phyloP scores from a whole-genome alignment of 163 green algal species.

The Chlorella variabilis region DNA sequence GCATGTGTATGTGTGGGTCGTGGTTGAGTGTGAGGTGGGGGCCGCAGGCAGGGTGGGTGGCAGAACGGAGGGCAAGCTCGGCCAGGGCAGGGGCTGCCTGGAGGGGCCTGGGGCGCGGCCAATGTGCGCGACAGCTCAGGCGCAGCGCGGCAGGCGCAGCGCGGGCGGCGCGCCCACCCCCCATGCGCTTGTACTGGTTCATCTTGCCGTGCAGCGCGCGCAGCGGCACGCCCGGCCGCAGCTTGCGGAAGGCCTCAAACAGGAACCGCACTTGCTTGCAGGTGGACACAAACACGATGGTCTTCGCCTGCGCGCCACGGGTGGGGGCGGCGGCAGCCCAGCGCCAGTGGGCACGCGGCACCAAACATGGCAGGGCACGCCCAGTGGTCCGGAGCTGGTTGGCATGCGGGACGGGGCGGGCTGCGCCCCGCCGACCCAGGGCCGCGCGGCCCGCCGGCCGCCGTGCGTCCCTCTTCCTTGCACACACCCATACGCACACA shows the following conservation, averaged over 20 bases:
- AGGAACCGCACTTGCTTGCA: slow-evolving; percentile 96
- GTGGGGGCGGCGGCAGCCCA: neutral
- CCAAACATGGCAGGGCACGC: neutral
- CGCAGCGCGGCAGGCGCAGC: too few species aligned
- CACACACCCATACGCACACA: neutral
- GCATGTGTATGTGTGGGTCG: neutral
- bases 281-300: slow-evolving; percentile 95
- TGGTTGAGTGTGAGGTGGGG: too few species aligned
- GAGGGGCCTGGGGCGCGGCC: too few species aligned
- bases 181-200: slow-evolving; percentile 94
- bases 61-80: too few species aligned
- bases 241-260: slow-evolving; percentile 83
- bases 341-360: neutral
- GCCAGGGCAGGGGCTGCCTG: too few species aligned
- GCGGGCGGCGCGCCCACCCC: neutral
- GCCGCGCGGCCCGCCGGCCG: too few species aligned
- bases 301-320: slow-evolving; percentile 40
- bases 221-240: slow-evolving; percentile 92
- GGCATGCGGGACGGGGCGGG: too few species aligned
- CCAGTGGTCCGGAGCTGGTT: too few species aligned
- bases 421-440: too few species aligned
- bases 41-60: too few species aligned
- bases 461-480: too few species aligned
- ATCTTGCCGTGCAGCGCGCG: slow-evolving; percentile 89
- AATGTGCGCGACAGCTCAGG: too few species aligned